Evolutionary conservation across 2,329 filamentous ascomycete genomes (phyloP).

Genomic region (Aspergillus costaricaensis): DNA sequence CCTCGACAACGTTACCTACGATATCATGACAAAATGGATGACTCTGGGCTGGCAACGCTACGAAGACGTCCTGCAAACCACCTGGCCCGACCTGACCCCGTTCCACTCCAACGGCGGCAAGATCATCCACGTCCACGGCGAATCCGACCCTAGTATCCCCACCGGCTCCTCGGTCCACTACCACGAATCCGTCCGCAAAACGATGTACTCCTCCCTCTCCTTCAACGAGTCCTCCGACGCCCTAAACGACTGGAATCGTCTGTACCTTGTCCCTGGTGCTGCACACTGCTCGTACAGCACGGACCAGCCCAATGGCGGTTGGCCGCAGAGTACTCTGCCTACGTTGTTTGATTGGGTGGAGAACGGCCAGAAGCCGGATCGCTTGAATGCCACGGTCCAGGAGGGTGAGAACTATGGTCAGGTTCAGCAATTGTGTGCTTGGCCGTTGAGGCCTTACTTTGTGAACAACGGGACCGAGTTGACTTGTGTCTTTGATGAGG

Average conservation of each 20-base stretch:
- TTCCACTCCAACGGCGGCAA: slow-evolving; percentile 57
- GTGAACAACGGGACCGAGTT: slow-evolving; percentile 23
- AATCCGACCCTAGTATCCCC: slow-evolving; percentile 57
- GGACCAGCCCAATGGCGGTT: slow-evolving; percentile 46
- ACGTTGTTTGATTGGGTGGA: slow-evolving; percentile 57
- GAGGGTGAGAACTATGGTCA: slow-evolving; percentile 33
- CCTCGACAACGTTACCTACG: slow-evolving; percentile 56
- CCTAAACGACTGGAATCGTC: slow-evolving; percentile 57
- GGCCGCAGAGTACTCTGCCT: slow-evolving; percentile 50
- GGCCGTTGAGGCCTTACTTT: slow-evolving; percentile 35
- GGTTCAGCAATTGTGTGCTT: slow-evolving; percentile 38
- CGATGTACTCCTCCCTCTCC: slow-evolving; percentile 51
- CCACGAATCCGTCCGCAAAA: slow-evolving; percentile 54
- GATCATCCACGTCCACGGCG: slow-evolving; percentile 60
- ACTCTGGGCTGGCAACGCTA: slow-evolving; percentile 51
- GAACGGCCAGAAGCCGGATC: slow-evolving; percentile 47
- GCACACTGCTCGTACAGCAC: slow-evolving; percentile 54
- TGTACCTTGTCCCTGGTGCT: slow-evolving; percentile 58
- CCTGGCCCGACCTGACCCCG: slow-evolving; percentile 53
- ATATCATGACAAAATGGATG: slow-evolving; percentile 60
- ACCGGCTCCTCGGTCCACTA: slow-evolving; percentile 58
- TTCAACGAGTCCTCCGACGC: slow-evolving; percentile 44
- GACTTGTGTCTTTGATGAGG: slow-evolving; percentile 15
- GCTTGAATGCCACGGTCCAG: slow-evolving; percentile 45
- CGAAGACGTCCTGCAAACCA: slow-evolving; percentile 56